Conservation (phyloP, 768 basidiomycete species). For the Phlebiopsis gigantea region DNA sequence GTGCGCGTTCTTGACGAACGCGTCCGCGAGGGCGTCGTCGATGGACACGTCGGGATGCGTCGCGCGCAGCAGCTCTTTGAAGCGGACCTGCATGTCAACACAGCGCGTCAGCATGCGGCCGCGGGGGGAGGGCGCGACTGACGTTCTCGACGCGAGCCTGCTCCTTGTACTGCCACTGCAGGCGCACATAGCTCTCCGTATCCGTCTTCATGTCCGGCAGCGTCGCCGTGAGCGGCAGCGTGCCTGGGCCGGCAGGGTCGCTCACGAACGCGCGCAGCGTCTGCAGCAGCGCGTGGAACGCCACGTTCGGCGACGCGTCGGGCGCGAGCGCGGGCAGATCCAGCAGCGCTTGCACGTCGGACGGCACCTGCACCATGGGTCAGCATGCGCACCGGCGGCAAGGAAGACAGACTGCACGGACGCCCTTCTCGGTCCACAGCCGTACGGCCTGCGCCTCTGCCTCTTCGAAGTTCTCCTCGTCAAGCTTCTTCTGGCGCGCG, state of each 20-base stretch:
- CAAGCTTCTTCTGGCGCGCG: conserved; percentile 63
- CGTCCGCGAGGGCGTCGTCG: conserved; percentile 52
- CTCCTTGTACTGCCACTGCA: conserved; percentile 81
- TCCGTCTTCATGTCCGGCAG: conserved; percentile 97
- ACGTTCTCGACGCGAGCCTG: conserved; percentile 69
- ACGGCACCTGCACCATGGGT: conserved; percentile 45
- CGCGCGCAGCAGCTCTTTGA: conserved; percentile 39
- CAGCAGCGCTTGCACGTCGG: conserved; percentile 62
- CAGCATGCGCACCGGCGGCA: background rate
- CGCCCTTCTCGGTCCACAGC: conserved; percentile 57
- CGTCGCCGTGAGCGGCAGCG: conserved; percentile 78
- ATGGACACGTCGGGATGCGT: conserved; percentile 38
- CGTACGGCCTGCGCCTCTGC: conserved; percentile 86
- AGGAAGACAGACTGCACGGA: conserved; percentile 13
- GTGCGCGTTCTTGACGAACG: conserved; percentile 79
- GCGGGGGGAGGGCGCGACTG: background rate
- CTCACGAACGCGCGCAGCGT: conserved; percentile 64
- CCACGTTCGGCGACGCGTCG: conserved; percentile 28
- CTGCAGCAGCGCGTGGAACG: conserved; percentile 76
- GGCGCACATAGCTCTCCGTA: conserved; percentile 73
- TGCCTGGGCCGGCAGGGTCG: conserved; percentile 39
- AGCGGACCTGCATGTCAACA: conserved; percentile 13
- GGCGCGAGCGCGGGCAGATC: conserved; percentile 44
- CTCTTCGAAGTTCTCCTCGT: conserved; percentile 98
- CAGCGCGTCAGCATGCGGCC: background rate